Base-by-base conservation (phyloP, 805 yeast species). In the Saccharomycopsis synnaedendra region DNA sequence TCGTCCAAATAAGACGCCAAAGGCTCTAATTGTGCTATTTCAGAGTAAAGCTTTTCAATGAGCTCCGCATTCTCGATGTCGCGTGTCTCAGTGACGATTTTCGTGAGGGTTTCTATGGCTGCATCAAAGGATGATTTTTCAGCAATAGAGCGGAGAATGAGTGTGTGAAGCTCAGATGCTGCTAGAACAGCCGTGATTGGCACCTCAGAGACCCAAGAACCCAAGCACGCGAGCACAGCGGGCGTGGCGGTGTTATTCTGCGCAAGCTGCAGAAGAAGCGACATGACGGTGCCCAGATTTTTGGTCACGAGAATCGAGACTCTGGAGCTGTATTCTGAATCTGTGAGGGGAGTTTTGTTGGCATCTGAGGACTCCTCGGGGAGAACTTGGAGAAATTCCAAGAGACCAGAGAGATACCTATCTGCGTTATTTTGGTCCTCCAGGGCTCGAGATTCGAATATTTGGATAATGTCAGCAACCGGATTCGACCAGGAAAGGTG, bases 291-390 rank as follows among this genome's bases (percentile, higher is more conserved):
- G 47, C 76, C 80, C 1, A 86, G 84, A 56, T 83, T 87, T 44
- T 74, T 65, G 28, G 75, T 69, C 37, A 93, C 72, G 43, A 90
- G 68, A 50, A 75, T 76, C 41, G 70, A 67, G 2, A 84, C 77
- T 58, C 96, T 75, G 1, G 61, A 54, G 47, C 75, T 71, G 58
- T 82, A 83, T 60, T 90, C 96, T 42, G 83, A 89, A 60, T 85
- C 93, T 4, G 87, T 77, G 54, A 90, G 68, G 11, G 89, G 82
- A 1, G 93, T 77, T 50, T 79, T 79, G 55, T 82, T 84, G 44
- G 80, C 78, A 56, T 84, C 94, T 41, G 80, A 65, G 41, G 88
- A 72, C 64, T 93, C 98, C 62, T 93, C 97, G 1, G 99, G 98
- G 48, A 93, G 67, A 45, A 93, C 81, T 60, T 80, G 81, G 53